Base-by-base conservation (phyloP, 371 early-diverging fungal species). In the Smittium culicis region DNA sequence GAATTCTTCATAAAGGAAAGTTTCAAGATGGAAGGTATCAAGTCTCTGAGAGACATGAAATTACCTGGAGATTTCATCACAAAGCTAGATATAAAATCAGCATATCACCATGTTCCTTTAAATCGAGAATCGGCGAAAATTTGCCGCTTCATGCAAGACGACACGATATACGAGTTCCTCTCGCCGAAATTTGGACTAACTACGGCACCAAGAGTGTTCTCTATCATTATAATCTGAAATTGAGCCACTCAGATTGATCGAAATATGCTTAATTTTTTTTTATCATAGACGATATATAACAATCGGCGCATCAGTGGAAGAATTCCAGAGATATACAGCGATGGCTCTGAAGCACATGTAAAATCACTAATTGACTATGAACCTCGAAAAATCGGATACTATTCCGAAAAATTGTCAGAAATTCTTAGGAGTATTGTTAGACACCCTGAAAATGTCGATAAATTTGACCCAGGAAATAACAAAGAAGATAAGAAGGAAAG, bases 391-490 rank as follows among this genome's bases (percentile, higher is more conserved):
- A 0, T 76, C 73, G 1, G 73, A 69, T 30, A 56, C 74, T 34
- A 20, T 69, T 60, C 74, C 76, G 0, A 72, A 70, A 57, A 74
- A 76, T 64, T 71, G 66, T 69, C 76, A 75, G 66, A 45, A 71
- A 27, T 76, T 76, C 61, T 66, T 76, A 14, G 75, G 75, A 0
- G 74, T 76, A 45, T 72, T 71, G 32, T 76, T 76, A 57, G 73
- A 76, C 33, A 76, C 75, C 24, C n/a, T 1, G 11, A 34, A 30
- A 24, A 66, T 61, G 66, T 25, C 25, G 0, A 61, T 66, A 8
- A 17, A 20, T 8, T 35, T 66, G 1, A 64, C 31, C 1, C 29
- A 66, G 29, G 5, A 34, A 11, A 28, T 8, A 55, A 57, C 8
- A 57, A 57, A 57, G 25, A 57, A 57, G 27, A 11, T 57, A 57